Evolutionary conservation across 768 basidiomycete genomes (phyloP).

Genomic region (Calocera viscosa): DNA sequence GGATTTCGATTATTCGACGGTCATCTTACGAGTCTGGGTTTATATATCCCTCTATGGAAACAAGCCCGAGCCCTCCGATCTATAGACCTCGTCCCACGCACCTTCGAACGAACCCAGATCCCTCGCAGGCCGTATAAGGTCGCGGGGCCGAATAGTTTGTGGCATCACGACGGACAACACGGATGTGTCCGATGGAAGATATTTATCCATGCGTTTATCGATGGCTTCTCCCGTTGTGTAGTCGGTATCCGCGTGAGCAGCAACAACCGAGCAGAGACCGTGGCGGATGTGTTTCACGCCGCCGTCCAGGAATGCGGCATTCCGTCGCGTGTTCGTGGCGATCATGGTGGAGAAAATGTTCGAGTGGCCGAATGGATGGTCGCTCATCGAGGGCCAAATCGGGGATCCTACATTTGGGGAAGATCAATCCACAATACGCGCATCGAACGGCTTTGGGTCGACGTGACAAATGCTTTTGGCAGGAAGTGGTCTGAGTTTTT

Average conservation of each 20-base stretch:
- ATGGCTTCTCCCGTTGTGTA: constrained; percentile 20
- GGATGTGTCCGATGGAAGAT: constrained; percentile 21
- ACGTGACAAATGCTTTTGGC: constrained; percentile 4
- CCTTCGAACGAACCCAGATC: constrained; percentile 8
- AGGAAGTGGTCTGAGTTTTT: constrained; percentile 15
- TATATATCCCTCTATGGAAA: neutral
- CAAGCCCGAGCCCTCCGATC: neutral
- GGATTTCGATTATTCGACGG: constrained; percentile 9
- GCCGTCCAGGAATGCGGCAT: constrained; percentile 15
- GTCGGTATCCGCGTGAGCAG: constrained; percentile 14
- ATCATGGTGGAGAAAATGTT: constrained; percentile 25
- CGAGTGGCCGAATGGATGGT: constrained; percentile 23
- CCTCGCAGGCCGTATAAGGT: constrained; percentile 16
- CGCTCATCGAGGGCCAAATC: constrained; percentile 13
- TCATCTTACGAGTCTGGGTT: neutral
- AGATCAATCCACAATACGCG: constrained; percentile 21
- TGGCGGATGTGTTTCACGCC: constrained; percentile 16
- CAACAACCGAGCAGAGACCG: constrained; percentile 19
- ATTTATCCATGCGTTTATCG: constrained; percentile 22
- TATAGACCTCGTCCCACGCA: no score
- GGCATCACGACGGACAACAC: constrained; percentile 26
- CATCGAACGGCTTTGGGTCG: constrained; percentile 24
- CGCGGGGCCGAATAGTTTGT: constrained; percentile 22
- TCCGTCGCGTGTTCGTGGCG: constrained; percentile 22
- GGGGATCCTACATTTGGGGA: constrained; percentile 25